These are phyloP conservation scores for Talaromyces trachyspermus DNA, from an alignment of 495 filamentous ascomycete species.

Conservation along the genomic window DNA sequence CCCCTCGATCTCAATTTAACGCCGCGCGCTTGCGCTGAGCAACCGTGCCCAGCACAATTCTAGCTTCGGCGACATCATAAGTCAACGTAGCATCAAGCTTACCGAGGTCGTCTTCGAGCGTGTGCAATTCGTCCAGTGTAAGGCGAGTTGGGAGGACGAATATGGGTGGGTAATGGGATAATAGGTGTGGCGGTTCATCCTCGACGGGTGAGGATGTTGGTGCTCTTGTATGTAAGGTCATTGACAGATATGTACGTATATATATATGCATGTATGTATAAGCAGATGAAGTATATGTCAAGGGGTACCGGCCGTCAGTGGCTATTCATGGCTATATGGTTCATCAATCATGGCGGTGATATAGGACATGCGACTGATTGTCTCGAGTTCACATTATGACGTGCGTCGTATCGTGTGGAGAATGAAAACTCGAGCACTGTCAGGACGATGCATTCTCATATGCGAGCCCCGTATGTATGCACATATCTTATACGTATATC, in stretches of 20 bases:
- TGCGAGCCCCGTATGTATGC: too few species aligned
- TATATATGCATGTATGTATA: neutral
- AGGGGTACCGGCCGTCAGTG: too few species aligned
- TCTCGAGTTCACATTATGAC: too few species aligned
- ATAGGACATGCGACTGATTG: too few species aligned
- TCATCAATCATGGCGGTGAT: neutral
- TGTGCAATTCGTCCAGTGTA: conserved; percentile 48
- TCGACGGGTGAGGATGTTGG: conserved; percentile 1
- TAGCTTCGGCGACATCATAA: conserved; percentile 64
- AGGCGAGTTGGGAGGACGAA: conserved; percentile 71
- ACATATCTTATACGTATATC: too few species aligned
- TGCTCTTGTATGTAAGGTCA: neutral
- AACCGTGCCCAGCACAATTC: conserved; percentile 66
- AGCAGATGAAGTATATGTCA: too few species aligned
- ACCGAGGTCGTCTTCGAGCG: conserved; percentile 55
- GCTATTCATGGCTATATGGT: too few species aligned
- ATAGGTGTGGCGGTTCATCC: neutral
- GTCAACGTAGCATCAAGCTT: conserved; percentile 52
- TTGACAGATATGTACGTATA: neutral
- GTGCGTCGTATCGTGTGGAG: too few species aligned
- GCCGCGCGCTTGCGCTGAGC: conserved; percentile 59
- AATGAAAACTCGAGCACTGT: too few species aligned
- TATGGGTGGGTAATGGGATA: conserved; percentile 46
- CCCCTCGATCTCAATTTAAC: conserved; percentile 64
- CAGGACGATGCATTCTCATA: too few species aligned